Evolutionary conservation across 352 stramenopile species (phyloP), one percentile per base, ranked within the genome.

Genomic region (Discostella stelligera): DNA sequence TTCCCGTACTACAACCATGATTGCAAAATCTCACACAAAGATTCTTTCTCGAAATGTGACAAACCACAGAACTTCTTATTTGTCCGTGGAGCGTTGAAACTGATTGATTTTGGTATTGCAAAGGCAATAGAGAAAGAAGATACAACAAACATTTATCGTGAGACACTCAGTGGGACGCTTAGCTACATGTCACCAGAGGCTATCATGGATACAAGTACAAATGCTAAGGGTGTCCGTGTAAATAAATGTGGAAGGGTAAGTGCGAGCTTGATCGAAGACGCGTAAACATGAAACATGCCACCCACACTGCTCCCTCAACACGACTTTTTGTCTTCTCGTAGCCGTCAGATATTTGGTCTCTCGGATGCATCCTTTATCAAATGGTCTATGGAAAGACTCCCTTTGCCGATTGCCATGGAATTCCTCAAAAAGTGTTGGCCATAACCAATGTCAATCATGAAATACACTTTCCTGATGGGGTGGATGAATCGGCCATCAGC

Each of bases 71-170:
- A 98, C 74, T 98, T 98, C 77, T 80, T 98, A 54, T 98, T 98
- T 82, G 96, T 98, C 27, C 95, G 96, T 53, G 96, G 96, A 18
- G 89, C 90, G 0, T 88, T 99, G 18, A 98, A 98, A 77, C 87
- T 99, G 0, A 99, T 99, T 66, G 96, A 99, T 81, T 99, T 99
- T 79, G 96, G 96, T 37, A 99, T 99, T 66, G 96, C 96, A 6
- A 98, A 98, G 68, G 94, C 95, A n/a, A 98, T 98, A 74, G 79
- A 92, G 68, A 96, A 90, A 30, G 96, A 98, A 69, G 96, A 99
- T 72, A 98, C 96, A 56, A 98, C 95, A 0, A 98, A 98, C 82
- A 97, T 99, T 66, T 95, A 98, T 72, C 89, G 95, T 49, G 96
- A 98, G 71, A 97, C 89, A 67, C 95, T 98, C 65, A 95, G 98